Evolutionary conservation across 805 yeast species (phyloP).

Genomic region (Dipodascopsis tothii): DNA sequence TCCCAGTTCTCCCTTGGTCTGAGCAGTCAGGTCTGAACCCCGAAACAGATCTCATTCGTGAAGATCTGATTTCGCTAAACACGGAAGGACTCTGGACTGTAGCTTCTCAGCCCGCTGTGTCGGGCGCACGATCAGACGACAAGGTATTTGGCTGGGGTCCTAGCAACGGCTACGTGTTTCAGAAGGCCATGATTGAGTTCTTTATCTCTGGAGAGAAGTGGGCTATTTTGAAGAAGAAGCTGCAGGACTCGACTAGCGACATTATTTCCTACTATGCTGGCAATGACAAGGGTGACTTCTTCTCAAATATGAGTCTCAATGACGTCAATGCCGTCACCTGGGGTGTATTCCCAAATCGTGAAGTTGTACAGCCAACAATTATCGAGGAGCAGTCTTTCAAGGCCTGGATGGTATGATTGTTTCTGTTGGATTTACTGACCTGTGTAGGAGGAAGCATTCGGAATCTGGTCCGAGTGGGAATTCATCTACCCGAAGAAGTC

Average conservation of each 20-base stretch:
- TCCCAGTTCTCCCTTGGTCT: conserved; percentile 81
- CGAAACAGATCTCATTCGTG: conserved; percentile 89
- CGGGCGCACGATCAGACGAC: conserved; percentile 71
- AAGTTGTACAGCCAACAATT: conserved; percentile 83
- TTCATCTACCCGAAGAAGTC: conserved; percentile 55
- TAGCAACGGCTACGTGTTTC: conserved; percentile 75
- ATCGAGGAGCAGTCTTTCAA: conserved; percentile 85
- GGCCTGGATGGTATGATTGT: conserved; percentile 59
- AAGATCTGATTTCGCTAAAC: conserved; percentile 74
- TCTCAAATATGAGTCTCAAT: conserved; percentile 50
- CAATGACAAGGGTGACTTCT: conserved; percentile 49
- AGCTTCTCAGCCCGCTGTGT: conserved; percentile 93
- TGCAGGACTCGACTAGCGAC: conserved; percentile 37
- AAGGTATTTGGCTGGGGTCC: conserved; percentile 98
- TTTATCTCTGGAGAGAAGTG: conserved; percentile 69
- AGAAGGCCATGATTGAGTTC: conserved; percentile 87
- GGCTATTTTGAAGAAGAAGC: conserved; percentile 50
- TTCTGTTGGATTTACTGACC: neutral
- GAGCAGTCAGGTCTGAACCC: conserved; percentile 69
- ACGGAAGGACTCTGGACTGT: conserved; percentile 65
- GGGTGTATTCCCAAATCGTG: conserved; percentile 93
- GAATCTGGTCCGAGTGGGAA: conserved; percentile 89
- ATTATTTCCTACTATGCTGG: conserved; percentile 69
- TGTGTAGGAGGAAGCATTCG: conserved; percentile 73
- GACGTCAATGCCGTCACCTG: conserved; percentile 69